Evolutionary conservation across 1,284 basidiomycete species (phyloP).

Genomic region (Cutaneotrichosporon dermatis): DNA sequence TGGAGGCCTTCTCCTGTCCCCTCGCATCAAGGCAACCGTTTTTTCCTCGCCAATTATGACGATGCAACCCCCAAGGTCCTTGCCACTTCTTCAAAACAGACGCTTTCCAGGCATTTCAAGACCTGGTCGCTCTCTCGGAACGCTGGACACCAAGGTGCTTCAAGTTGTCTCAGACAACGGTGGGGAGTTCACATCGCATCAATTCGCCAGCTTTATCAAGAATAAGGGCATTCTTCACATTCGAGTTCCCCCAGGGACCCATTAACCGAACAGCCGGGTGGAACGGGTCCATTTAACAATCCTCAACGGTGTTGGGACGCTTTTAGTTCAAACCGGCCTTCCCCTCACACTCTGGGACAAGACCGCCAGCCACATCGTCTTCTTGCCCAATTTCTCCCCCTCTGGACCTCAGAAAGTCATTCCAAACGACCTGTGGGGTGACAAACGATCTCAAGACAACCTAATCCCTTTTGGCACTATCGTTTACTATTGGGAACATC

Average conservation of each 20-base stretch:
- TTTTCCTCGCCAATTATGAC: no score
- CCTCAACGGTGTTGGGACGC: not conserved
- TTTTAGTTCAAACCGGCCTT: not conserved
- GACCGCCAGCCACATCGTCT: not conserved
- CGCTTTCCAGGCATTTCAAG: not conserved
- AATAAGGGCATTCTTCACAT: not conserved
- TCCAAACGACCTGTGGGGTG: no score
- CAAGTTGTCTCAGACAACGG: not conserved
- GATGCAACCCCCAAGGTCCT: no score
- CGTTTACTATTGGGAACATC: no score
- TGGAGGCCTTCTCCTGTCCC: not conserved
- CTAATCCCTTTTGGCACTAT: no score
- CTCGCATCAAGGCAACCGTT: no score
- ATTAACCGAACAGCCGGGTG: not conserved
- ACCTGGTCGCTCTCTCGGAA: not conserved
- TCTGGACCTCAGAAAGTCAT: not conserved
- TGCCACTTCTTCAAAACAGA: no score
- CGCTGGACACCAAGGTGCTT: not conserved
- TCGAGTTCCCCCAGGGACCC: not conserved
- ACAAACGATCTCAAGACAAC: no score
- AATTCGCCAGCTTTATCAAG: not conserved
- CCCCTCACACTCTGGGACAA: not conserved
- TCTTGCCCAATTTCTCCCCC: not conserved
- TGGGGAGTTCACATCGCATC: not conserved
- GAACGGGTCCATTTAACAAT: not conserved